Evolutionary conservation across 2,329 filamentous ascomycete genomes (phyloP).

Genomic region (Laburnicola sp.): DNA sequence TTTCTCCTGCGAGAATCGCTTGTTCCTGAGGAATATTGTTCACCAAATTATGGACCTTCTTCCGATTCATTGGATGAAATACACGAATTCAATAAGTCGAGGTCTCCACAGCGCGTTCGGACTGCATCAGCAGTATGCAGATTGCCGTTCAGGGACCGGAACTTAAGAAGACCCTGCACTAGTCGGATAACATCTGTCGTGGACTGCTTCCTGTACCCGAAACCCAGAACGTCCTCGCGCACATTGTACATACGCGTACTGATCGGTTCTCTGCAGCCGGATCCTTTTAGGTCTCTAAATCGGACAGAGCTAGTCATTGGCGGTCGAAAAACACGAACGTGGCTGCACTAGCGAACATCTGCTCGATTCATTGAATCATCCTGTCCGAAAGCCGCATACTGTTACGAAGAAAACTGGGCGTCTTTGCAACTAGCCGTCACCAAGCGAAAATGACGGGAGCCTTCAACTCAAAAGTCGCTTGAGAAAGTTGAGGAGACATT

Average conservation of each 20-base stretch:
- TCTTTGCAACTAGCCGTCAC: no score
- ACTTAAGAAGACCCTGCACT: slow-evolving; percentile 20
- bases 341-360: no score
- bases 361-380: no score
- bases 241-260: slow-evolving; percentile 16
- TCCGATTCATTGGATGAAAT: slow-evolving; percentile 13
- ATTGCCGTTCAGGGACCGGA: slow-evolving; percentile 20
- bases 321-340: no score
- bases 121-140: slow-evolving; percentile 29
- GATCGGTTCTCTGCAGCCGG: slow-evolving; percentile 16
- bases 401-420: no score
- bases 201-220: slow-evolving; percentile 14
- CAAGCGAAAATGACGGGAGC: no score
- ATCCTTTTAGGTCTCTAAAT: no score
- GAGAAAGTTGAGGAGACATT: no score
- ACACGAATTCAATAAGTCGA: slow-evolving; percentile 9
- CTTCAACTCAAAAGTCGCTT: no score
- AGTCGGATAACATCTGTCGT: slow-evolving; percentile 20
- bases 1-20: neutral
- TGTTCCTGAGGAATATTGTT: slow-evolving; percentile 10
- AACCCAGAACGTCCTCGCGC: slow-evolving; percentile 10
- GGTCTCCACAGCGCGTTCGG: slow-evolving; percentile 11
- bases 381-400: no score
- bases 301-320: no score
- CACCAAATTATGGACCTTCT: slow-evolving; percentile 8